Conservation (phyloP, 768 basidiomycete genomes). For the Boletus reticuloceps region DNA sequence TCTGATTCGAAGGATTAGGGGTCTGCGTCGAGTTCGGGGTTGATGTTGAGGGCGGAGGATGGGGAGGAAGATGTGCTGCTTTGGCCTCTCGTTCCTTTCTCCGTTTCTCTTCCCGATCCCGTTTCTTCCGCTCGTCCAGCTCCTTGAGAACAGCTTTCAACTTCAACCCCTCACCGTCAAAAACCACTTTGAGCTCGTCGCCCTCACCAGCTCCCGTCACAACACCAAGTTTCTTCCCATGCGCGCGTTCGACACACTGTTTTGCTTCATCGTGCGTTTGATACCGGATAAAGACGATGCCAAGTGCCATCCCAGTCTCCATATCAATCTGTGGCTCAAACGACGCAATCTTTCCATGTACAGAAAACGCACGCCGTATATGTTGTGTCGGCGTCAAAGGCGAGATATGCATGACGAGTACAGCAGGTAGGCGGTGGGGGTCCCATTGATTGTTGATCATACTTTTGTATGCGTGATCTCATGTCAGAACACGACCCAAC, state of each 20-base stretch:
- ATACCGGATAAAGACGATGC: conserved; percentile 76
- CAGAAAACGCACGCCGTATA: conserved; percentile 63
- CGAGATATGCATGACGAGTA: conserved; percentile 71
- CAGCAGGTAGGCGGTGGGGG: conserved; percentile 70
- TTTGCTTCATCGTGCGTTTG: conserved; percentile 64
- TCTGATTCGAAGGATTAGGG: conserved; percentile 16
- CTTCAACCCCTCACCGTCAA: conserved; percentile 73
- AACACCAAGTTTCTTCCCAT: conserved; percentile 59
- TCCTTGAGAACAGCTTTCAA: conserved; percentile 66
- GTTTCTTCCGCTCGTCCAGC: conserved; percentile 49
- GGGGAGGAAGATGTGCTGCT: conserved; percentile 13
- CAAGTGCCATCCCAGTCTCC: conserved; percentile 77
- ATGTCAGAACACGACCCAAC: conserved; percentile 1
- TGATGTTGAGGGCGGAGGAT: conserved; percentile 16
- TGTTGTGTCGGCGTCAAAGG: conserved; percentile 65
- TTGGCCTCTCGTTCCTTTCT: conserved; percentile 36
- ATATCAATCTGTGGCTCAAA: conserved; percentile 80
- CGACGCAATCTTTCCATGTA: conserved; percentile 58
- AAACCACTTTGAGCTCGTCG: conserved; percentile 69
- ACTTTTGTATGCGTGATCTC: conserved; percentile 41
- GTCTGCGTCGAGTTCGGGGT: conserved; percentile 30
- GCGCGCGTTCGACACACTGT: conserved; percentile 59
- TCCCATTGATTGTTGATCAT: conserved; percentile 69
- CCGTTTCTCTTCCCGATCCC: conserved; percentile 48
- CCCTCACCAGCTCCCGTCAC: conserved; percentile 43